These are phyloP conservation scores for Phytophthora vignae DNA, from an alignment of 352 stramenopile species.

Conservation along the genomic window DNA sequence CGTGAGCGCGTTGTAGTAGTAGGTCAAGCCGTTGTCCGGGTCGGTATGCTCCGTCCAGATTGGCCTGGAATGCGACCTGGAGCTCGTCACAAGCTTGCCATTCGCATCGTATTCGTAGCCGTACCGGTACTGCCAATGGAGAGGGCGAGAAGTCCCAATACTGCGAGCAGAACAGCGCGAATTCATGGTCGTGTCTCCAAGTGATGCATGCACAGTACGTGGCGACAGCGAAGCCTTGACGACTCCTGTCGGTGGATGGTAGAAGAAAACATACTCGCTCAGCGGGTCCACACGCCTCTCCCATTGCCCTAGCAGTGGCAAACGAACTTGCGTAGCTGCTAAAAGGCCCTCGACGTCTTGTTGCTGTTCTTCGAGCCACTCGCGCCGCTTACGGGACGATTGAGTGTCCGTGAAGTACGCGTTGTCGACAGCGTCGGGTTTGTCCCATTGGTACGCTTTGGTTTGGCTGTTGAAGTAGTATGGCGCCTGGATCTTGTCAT, in stretches of 20 bases:
- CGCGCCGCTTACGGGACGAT: slow-evolving; percentile 45
- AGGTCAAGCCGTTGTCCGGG: slow-evolving; percentile 49
- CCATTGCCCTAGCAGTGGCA: slow-evolving; percentile 60
- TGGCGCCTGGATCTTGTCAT: slow-evolving; percentile 64
- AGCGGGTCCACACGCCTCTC: slow-evolving; percentile 69
- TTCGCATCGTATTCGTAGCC: slow-evolving; percentile 66
- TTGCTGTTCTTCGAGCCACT: slow-evolving; percentile 63
- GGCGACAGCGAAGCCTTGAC: slow-evolving; percentile 69
- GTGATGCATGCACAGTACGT: slow-evolving; percentile 52
- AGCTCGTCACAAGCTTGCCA: slow-evolving; percentile 44
- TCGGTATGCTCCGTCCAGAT: slow-evolving; percentile 78
- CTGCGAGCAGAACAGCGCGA: slow-evolving; percentile 35
- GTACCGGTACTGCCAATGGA: slow-evolving; percentile 83
- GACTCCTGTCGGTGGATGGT: slow-evolving; percentile 54
- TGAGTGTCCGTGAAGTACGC: slow-evolving; percentile 52
- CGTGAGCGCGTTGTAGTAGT: slow-evolving; percentile 80
- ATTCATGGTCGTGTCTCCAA: slow-evolving; percentile 26
- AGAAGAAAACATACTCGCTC: slow-evolving; percentile 78
- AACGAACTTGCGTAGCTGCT: slow-evolving; percentile 34
- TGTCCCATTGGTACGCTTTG: slow-evolving; percentile 83
- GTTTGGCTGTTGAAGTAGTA: slow-evolving; percentile 86
- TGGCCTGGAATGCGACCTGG: slow-evolving; percentile 40
- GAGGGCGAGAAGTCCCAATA: slow-evolving; percentile 42
- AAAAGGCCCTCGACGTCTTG: slow-evolving; percentile 49
- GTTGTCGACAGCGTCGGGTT: slow-evolving; percentile 41